A percentile compares a stretch with the other conserved stretches of the same genome.
phyloP scores from a whole-genome alignment of 805 yeast species.

The Cyberlindnera euphorbiiphila region DNA sequence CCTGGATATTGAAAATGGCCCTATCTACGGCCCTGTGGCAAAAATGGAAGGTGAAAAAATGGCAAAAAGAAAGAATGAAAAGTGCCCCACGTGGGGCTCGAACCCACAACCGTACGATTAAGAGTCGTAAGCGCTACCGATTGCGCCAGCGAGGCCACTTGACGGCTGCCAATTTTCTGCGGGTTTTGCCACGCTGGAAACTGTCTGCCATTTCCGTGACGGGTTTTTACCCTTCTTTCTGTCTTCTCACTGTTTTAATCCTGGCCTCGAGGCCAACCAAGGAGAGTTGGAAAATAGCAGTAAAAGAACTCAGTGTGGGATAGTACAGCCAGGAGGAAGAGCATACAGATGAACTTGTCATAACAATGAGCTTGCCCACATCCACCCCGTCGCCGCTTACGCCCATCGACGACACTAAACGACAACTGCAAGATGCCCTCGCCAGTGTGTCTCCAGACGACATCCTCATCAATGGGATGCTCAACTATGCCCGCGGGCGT shows the following conservation, averaged over 20 bases:
- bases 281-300: too few species aligned
- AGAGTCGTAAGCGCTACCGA: conserved; percentile 35
- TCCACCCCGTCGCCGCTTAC: conserved; percentile 1
- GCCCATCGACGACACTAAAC: conserved; percentile 12
- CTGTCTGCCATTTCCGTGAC: too few species aligned
- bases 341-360: too few species aligned
- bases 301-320: too few species aligned
- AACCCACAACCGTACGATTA: conserved; percentile 34
- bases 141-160: conserved; percentile 33
- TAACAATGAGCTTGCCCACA: neutral
- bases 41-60: neutral
- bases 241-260: too few species aligned
- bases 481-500: conserved; percentile 45
- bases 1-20: too few species aligned
- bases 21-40: too few species aligned
- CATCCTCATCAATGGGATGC: conserved; percentile 36
- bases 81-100: conserved; percentile 34
- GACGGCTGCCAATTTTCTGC: too few species aligned
- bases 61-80: conserved; percentile 5
- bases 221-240: too few species aligned
- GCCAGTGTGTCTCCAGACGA: conserved; percentile 20
- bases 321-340: too few species aligned
- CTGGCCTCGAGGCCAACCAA: too few species aligned
- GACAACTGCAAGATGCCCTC: conserved; percentile 10
- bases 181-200: too few species aligned